Conservation (phyloP, 106 monocot species). For the Platanthera zijinensis region DNA sequence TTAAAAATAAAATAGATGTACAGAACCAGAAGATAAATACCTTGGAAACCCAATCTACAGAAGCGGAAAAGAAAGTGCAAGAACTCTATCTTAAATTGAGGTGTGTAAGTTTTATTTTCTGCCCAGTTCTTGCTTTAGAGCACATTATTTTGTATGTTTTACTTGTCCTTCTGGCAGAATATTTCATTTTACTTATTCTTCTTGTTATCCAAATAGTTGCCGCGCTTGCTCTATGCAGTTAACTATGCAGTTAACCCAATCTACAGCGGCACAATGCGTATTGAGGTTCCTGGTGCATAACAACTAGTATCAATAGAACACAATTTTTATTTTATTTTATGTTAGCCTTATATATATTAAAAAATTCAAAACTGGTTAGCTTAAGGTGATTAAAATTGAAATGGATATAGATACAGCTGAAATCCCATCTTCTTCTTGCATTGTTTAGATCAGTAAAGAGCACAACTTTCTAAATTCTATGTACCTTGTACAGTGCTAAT, state of each 20-base stretch:
- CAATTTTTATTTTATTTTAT: too few species aligned
- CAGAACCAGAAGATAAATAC: constrained; percentile 33
- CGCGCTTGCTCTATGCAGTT: neutral
- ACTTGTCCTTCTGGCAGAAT: neutral
- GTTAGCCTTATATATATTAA: too few species aligned
- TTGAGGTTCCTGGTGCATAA: too few species aligned
- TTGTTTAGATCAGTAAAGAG: neutral
- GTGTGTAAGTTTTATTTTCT: constrained; percentile 30
- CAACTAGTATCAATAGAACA: too few species aligned
- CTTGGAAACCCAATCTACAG: constrained; percentile 29
- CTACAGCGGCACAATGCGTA: too few species aligned
- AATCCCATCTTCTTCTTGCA: neutral
- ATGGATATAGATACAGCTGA: neutral
- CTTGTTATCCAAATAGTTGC: neutral
- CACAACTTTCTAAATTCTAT: neutral
- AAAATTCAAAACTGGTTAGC: too few species aligned
- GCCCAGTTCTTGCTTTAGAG: neutral
- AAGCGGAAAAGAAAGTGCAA: constrained; percentile 53
- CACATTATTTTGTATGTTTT: neutral
- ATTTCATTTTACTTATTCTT: neutral
- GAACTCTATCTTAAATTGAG: constrained; percentile 31
- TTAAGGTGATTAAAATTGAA: too few species aligned
- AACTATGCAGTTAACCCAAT: too few species aligned
- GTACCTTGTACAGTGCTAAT: too few species aligned
- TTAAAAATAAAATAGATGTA: constrained; percentile 38